These are phyloP conservation scores for Cladobotryum mycophilum DNA, from an alignment of 2,329 filamentous ascomycete species.

Conservation along the genomic window DNA sequence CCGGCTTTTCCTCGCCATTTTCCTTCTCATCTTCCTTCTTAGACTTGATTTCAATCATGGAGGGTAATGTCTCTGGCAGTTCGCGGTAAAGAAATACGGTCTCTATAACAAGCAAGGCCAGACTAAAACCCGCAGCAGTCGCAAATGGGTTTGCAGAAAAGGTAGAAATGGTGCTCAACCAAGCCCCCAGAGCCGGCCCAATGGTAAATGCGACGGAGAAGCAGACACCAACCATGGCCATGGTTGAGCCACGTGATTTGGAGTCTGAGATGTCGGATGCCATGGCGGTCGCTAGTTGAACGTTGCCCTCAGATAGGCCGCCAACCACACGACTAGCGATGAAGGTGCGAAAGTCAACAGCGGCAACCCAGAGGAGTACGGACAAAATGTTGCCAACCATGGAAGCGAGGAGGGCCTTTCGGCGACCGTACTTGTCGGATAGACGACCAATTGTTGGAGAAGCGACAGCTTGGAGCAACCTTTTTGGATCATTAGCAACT, in stretches of 20 bases:
- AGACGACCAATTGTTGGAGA: conserved; percentile 86
- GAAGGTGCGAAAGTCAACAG: conserved; percentile 92
- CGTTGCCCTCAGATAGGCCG: conserved; percentile 91
- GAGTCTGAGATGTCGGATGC: conserved; percentile 93
- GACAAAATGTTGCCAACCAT: conserved; percentile 92
- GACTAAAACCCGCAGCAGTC: conserved; percentile 80
- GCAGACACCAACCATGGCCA: conserved; percentile 93
- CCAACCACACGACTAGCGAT: conserved; percentile 88
- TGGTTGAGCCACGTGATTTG: conserved; percentile 75
- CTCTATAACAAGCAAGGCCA: conserved; percentile 78
- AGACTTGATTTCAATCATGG: conserved; percentile 34
- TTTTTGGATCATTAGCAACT: conserved; percentile 26
- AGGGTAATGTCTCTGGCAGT: conserved; percentile 81
- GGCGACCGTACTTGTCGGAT: conserved; percentile 81
- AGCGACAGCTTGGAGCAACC: conserved; percentile 82
- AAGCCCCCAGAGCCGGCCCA: conserved; percentile 86
- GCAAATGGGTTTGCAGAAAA: conserved; percentile 90
- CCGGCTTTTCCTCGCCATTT: conserved; percentile 17
- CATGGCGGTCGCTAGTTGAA: conserved; percentile 93
- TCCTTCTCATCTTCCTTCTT: conserved; percentile 18
- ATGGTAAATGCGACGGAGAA: conserved; percentile 98
- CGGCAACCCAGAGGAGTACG: conserved; percentile 88
- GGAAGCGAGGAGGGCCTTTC: conserved; percentile 79
- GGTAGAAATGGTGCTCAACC: conserved; percentile 67
- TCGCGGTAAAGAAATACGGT: conserved; percentile 78